phyloP scores from a whole-genome alignment of 352 stramenopile species.

The Poterioochromonas sp. region DNA sequence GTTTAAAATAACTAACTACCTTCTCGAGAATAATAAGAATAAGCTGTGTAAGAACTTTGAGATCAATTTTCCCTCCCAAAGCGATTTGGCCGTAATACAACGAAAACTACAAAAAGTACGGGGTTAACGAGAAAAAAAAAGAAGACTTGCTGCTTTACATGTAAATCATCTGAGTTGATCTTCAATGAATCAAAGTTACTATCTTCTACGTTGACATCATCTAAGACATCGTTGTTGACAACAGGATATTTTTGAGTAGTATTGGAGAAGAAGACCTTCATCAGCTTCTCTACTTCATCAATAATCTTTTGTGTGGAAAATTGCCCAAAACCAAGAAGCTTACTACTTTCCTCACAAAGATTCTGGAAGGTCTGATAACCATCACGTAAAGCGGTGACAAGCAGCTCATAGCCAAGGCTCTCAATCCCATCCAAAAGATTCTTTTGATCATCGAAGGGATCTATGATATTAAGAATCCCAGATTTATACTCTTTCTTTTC shows the following conservation, averaged over 20 bases:
- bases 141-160: background rate
- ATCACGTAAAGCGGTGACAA: background rate
- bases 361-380: slow-evolving; percentile 2
- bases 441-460: background rate
- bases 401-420: background rate
- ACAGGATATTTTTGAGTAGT: background rate
- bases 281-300: background rate
- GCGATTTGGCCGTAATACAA: background rate
- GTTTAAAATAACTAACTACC: background rate
- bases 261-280: background rate
- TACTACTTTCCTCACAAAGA: background rate
- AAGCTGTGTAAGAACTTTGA: background rate
- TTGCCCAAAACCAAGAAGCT: background rate
- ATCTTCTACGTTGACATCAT: background rate
- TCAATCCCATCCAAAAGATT: background rate
- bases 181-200: background rate
- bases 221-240: too few relatives aligned
- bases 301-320: background rate
- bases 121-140: background rate
- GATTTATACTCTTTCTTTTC: background rate
- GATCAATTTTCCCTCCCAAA: slow-evolving; percentile 6
- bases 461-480: slow-evolving; percentile 4
- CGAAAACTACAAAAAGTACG: background rate
- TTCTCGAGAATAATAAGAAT: background rate
- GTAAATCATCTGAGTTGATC: background rate